Conservation (phyloP, 768 basidiomycete species). For the Russula ochroleuca region DNA sequence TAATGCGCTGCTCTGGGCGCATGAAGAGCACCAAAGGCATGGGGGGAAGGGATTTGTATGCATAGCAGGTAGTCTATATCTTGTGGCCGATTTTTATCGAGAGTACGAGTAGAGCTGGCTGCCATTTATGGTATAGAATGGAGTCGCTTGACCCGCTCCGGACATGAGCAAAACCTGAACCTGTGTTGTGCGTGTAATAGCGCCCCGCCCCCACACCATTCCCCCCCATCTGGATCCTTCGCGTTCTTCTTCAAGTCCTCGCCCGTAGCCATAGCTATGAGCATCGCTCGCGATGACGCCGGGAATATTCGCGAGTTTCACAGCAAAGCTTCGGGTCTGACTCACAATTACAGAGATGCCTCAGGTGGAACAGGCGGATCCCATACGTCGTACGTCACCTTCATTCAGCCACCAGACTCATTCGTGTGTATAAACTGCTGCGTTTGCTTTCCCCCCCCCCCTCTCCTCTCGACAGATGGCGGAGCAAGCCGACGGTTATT, state of each 20-base stretch:
- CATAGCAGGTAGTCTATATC: slow-evolving; percentile 88
- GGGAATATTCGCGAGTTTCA: slow-evolving; percentile 1
- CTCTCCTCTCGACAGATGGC: slow-evolving; percentile 8
- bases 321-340: slow-evolving; percentile 1
- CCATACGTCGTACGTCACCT: slow-evolving; percentile 6
- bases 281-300: slow-evolving; percentile 9
- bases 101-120: neutral
- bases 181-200: neutral
- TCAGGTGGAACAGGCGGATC: slow-evolving; percentile 6
- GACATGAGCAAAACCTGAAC: neutral
- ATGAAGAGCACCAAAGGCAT: slow-evolving; percentile 22
- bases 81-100: slow-evolving; percentile 90
- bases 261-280: slow-evolving; percentile 10
- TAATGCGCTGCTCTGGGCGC: slow-evolving; percentile 48
- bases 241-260: neutral
- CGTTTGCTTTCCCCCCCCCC: neutral
- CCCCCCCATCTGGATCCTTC: neutral
- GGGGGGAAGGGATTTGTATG: slow-evolving; percentile 49
- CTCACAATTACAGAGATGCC: slow-evolving; percentile 13
- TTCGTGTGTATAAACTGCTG: neutral
- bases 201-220: neutral
- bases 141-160: neutral
- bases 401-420: neutral
- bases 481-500: neutral
- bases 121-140: slow-evolving; percentile 5